phyloP scores from a whole-genome alignment of 495 filamentous ascomycete species.

The Aspergillus olivimuriae region DNA sequence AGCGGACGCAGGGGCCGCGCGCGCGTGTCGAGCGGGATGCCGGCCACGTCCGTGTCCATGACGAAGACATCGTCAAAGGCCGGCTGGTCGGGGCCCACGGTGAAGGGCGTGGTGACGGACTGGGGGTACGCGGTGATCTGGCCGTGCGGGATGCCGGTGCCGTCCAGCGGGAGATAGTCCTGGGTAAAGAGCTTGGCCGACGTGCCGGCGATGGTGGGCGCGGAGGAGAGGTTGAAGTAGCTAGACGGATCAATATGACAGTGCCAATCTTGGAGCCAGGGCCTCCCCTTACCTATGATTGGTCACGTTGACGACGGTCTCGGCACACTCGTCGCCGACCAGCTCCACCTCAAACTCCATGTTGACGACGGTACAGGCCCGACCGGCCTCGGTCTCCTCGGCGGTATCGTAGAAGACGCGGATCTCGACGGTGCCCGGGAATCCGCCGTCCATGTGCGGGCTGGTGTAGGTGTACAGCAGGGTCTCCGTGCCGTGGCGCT shows the following conservation, averaged over 20 bases:
- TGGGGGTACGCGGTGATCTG: slow-evolving; percentile 45
- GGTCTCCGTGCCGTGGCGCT: slow-evolving; percentile 65
- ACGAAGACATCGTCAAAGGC: slow-evolving; percentile 91
- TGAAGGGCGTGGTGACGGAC: slow-evolving; percentile 55
- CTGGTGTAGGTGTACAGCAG: slow-evolving; percentile 68
- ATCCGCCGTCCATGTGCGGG: slow-evolving; percentile 74
- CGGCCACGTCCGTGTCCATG: slow-evolving; percentile 53
- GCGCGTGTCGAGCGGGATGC: slow-evolving; percentile 74
- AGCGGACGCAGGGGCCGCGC: slow-evolving; percentile 52
- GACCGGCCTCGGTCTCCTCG: slow-evolving; percentile 50
- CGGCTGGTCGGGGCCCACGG: slow-evolving; percentile 57
- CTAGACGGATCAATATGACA: slow-evolving; percentile 33
- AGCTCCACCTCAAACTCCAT: slow-evolving; percentile 88
- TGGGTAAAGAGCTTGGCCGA: slow-evolving; percentile 63
- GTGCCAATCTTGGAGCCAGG: not conserved
- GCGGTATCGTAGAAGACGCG: slow-evolving; percentile 71
- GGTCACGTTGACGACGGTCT: slow-evolving; percentile 85
- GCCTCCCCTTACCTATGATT: slow-evolving; percentile 75
- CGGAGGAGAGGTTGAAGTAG: slow-evolving; percentile 81
- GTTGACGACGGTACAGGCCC: slow-evolving; percentile 58
- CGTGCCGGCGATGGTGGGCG: slow-evolving; percentile 67
- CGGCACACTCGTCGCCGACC: slow-evolving; percentile 65
- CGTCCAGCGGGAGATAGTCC: slow-evolving; percentile 68
- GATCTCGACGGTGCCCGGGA: slow-evolving; percentile 75
- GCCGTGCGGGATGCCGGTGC: slow-evolving; percentile 57